Conservation (phyloP, 805 yeast species). For the Wickerhamiella galacta region DNA sequence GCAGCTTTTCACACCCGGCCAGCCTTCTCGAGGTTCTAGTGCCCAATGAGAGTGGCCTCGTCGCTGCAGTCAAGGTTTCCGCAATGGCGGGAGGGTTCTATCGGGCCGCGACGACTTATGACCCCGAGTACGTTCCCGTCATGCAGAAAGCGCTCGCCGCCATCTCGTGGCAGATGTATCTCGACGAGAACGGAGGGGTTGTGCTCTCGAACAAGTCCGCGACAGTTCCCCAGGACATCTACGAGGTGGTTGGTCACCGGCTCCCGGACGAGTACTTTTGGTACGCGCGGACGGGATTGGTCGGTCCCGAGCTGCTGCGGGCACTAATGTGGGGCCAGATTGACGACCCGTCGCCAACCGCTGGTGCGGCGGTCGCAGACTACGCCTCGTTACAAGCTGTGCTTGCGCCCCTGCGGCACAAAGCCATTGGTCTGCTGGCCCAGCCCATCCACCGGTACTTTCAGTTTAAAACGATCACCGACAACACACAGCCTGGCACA, state of each 20-base stretch:
- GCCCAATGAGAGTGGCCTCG: slow-evolving; percentile 8
- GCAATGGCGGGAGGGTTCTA: slow-evolving; percentile 16
- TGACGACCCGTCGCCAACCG: slow-evolving; percentile 49
- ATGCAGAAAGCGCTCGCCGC: slow-evolving; percentile 57
- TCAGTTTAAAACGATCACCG: slow-evolving; percentile 49
- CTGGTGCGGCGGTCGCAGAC: slow-evolving; percentile 26
- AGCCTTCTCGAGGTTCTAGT: slow-evolving; percentile 10
- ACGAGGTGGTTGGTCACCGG: slow-evolving; percentile 66
- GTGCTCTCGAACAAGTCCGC: slow-evolving; percentile 35
- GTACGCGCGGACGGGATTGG: slow-evolving; percentile 63
- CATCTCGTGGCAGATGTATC: slow-evolving; percentile 54
- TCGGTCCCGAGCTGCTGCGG: slow-evolving; percentile 46
- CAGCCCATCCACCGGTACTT: slow-evolving; percentile 67
- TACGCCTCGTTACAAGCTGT: slow-evolving; percentile 32
- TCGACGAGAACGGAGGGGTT: slow-evolving; percentile 51
- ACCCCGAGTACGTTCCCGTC: slow-evolving; percentile 25
- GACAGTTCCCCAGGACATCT: slow-evolving; percentile 57
- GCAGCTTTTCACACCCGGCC: slow-evolving; percentile 33
- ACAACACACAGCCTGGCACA: slow-evolving; percentile 2
- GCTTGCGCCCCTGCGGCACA: slow-evolving; percentile 35
- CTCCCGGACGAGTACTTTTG: slow-evolving; percentile 74
- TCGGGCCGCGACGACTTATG: slow-evolving; percentile 17
- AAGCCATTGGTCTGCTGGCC: slow-evolving; percentile 50
- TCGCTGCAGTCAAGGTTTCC: slow-evolving; percentile 14
- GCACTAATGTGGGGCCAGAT: slow-evolving; percentile 49